Conservation (phyloP, 345 rosid species). For the Draba incana region DNA sequence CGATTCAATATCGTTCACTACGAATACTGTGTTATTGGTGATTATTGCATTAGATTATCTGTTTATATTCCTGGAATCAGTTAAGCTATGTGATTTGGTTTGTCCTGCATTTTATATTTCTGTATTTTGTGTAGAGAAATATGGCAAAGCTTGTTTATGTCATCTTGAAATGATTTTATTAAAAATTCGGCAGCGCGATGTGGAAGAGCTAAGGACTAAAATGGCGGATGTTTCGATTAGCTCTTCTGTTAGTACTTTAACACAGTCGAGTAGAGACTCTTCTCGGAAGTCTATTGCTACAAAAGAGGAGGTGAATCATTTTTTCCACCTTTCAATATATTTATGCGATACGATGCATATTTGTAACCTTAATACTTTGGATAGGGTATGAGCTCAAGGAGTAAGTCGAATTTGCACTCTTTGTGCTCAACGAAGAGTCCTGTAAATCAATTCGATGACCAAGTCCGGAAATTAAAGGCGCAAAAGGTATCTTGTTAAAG, state of each 20-base stretch:
- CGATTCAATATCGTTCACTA: neutral
- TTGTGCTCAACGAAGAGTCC: slow-evolving; percentile 58
- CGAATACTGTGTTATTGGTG: neutral
- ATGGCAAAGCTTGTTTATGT: slow-evolving; percentile 4
- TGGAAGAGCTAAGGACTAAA: slow-evolving; percentile 62
- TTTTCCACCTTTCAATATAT: slow-evolving; percentile 4
- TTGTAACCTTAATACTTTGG: slow-evolving; percentile 25
- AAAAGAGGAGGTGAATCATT: slow-evolving; percentile 55
- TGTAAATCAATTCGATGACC: slow-evolving; percentile 50
- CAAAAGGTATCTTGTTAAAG: slow-evolving; percentile 61
- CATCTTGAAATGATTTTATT: slow-evolving; percentile 4
- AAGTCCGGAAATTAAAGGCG: slow-evolving; percentile 75
- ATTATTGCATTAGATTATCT: slow-evolving; percentile 14
- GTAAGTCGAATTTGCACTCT: slow-evolving; percentile 60
- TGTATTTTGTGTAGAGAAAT: neutral
- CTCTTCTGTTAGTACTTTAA: slow-evolving; percentile 49
- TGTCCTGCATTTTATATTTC: neutral
- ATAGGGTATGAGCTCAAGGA: slow-evolving; percentile 66
- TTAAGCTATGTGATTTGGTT: neutral
- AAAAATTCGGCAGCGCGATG: slow-evolving; percentile 57
- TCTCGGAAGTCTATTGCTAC: slow-evolving; percentile 59
- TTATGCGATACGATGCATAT: neutral
- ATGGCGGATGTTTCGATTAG: slow-evolving; percentile 47
- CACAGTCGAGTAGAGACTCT: slow-evolving; percentile 51
- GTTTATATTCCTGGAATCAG: slow-evolving; percentile 2